A percentile compares a stretch with the other conserved stretches of the same genome.
Conservation (phyloP, 257 asterid species). For the Parsonsia alboflavescens region DNA sequence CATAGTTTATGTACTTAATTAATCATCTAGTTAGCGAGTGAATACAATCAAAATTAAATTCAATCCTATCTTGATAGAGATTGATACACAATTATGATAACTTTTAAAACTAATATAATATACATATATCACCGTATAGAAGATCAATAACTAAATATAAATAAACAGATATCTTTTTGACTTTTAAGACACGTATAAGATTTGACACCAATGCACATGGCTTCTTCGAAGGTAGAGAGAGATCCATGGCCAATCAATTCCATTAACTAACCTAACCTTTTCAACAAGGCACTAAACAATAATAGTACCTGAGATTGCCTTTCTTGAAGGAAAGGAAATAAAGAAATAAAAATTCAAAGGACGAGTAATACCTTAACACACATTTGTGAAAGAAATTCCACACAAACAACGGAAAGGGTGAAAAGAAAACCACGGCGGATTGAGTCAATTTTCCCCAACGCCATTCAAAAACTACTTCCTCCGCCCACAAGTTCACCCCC, state of each 20-base stretch:
- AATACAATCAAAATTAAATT: too few relatives aligned
- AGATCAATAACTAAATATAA: neutral
- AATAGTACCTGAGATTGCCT: neutral
- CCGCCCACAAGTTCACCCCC: constrained; percentile 27
- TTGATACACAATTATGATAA: neutral
- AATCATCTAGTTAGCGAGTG: neutral
- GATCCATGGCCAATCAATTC: neutral
- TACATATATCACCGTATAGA: neutral
- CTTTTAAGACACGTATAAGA: neutral
- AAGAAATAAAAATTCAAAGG: neutral
- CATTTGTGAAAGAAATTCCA: neutral
- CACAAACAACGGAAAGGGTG: too few relatives aligned
- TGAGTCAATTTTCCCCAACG: neutral
- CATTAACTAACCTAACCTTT: neutral
- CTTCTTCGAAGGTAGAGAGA: neutral
- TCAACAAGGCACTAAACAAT: neutral
- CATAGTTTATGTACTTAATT: too few relatives aligned
- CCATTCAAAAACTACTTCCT: constrained; percentile 8
- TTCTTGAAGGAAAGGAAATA: neutral
- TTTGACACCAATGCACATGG: neutral
- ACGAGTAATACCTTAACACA: neutral
- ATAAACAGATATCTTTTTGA: neutral
- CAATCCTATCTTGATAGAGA: neutral
- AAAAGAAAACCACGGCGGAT: constrained; percentile 12
- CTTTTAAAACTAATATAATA: neutral